These are phyloP conservation scores for Teunomyces atbi DNA, from an alignment of 805 yeast species.

Conservation along the genomic window DNA sequence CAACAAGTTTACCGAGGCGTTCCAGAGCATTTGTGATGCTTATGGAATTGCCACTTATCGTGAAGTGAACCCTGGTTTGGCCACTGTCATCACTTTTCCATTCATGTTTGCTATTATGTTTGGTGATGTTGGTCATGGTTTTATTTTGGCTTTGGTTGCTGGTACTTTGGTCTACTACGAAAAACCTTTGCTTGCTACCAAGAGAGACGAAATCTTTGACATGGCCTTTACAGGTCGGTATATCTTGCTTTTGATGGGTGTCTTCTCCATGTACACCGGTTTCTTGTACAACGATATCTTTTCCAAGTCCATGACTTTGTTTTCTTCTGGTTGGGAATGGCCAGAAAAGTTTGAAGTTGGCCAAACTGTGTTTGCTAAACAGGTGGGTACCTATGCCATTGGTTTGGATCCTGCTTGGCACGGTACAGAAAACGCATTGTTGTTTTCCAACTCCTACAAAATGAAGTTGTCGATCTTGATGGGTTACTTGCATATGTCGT, in stretches of 20 bases:
- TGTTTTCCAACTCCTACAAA: slow-evolving; percentile 71
- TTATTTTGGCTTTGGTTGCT: slow-evolving; percentile 58
- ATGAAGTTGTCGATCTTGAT: slow-evolving; percentile 74
- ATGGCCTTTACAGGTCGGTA: slow-evolving; percentile 76
- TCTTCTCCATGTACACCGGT: slow-evolving; percentile 73
- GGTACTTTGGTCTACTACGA: slow-evolving; percentile 55
- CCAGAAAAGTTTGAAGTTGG: slow-evolving; percentile 43
- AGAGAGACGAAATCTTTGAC: slow-evolving; percentile 70
- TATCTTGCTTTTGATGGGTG: slow-evolving; percentile 66
- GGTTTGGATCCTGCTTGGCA: slow-evolving; percentile 79
- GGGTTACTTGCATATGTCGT: slow-evolving; percentile 76
- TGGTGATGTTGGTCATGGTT: slow-evolving; percentile 82
- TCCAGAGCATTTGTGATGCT: slow-evolving; percentile 72
- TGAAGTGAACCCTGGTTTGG: slow-evolving; percentile 74
- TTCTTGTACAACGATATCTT: slow-evolving; percentile 70
- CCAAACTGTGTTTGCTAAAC: slow-evolving; percentile 44
- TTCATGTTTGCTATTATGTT: slow-evolving; percentile 84
- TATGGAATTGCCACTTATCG: slow-evolving; percentile 74
- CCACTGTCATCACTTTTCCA: slow-evolving; percentile 74
- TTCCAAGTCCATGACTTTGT: slow-evolving; percentile 66
- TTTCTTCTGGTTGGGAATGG: slow-evolving; percentile 72
- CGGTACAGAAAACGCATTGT: slow-evolving; percentile 69
- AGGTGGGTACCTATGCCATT: slow-evolving; percentile 52
- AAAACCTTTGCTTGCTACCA: slow-evolving; percentile 47
- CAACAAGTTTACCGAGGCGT: slow-evolving; percentile 67